A percentile compares a stretch with the other conserved stretches of the same genome.
phyloP scores from a whole-genome alignment of 371 early-diverging fungal genomes.

The Choanephora cucurbitarum region DNA sequence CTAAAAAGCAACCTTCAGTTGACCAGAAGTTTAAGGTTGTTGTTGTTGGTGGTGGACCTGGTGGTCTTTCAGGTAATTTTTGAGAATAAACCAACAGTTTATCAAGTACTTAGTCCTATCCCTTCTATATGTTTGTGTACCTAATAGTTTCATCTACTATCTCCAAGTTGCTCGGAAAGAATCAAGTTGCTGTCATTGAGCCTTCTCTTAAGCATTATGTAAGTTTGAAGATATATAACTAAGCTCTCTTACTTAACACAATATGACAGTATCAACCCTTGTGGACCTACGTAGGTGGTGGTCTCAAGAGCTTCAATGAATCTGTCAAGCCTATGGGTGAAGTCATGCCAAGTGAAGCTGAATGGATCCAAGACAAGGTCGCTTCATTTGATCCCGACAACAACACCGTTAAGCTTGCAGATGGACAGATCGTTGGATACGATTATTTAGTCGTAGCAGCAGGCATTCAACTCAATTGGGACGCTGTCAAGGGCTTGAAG shows the following conservation, averaged over 20 bases:
- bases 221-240: constrained; percentile 19
- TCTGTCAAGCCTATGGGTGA: constrained; percentile 68
- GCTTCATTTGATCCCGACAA: constrained; percentile 67
- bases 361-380: constrained; percentile 78
- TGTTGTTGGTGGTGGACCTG: constrained; percentile 70
- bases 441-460: constrained; percentile 89
- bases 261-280: constrained; percentile 78
- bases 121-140: background rate
- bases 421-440: constrained; percentile 74
- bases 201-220: constrained; percentile 79
- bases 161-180: constrained; percentile 62
- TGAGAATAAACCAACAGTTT: background rate
- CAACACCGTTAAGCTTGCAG: constrained; percentile 66
- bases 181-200: constrained; percentile 80
- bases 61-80: constrained; percentile 59
- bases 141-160: constrained; percentile 62
- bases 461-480: constrained; percentile 83
- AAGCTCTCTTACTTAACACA: background rate
- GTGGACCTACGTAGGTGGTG: constrained; percentile 90
- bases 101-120: background rate
- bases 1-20: constrained; percentile 15
- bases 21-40: constrained; percentile 62
- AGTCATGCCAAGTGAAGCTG: constrained; percentile 71
- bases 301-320: constrained; percentile 76
- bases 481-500: constrained; percentile 75